A percentile compares a stretch with the other conserved stretches of the same genome.
Evolutionary conservation across 2,329 filamentous ascomycete genomes (phyloP).

Genomic region (Penicillium sp.): DNA sequence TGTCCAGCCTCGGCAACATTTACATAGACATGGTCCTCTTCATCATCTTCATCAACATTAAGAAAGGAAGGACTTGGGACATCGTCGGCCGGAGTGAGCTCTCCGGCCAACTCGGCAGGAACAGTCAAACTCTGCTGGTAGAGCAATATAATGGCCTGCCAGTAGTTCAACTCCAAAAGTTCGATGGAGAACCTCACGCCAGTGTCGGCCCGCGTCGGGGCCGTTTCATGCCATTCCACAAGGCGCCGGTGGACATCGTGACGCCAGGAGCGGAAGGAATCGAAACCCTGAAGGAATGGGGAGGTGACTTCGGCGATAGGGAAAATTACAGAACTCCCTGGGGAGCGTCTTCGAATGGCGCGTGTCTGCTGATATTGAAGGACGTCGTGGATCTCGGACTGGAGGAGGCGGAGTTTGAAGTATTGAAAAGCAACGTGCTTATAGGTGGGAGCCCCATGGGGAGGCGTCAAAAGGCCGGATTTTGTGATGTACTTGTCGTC

Average conservation of each 20-base stretch:
- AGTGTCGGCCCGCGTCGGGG: conserved; percentile 71
- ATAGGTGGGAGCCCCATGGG: conserved; percentile 68
- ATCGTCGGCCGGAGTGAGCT: conserved; percentile 59
- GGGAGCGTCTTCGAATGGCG: conserved; percentile 62
- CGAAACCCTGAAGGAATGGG: conserved; percentile 77
- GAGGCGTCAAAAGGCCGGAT: conserved; percentile 63
- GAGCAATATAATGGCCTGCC: conserved; percentile 94
- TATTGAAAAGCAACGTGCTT: conserved; percentile 91
- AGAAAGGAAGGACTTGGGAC: conserved; percentile 53
- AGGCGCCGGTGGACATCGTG: conserved; percentile 79
- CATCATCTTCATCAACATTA: conserved; percentile 49
- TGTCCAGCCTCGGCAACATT: conserved; percentile 95
- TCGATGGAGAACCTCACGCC: conserved; percentile 86
- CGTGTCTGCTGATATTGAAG: conserved; percentile 88
- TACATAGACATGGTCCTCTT: conserved; percentile 86
- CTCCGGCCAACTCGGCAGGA: conserved; percentile 75
- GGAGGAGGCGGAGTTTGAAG: conserved; percentile 78
- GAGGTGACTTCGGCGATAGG: conserved; percentile 77
- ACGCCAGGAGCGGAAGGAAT: conserved; percentile 83
- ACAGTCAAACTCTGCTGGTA: conserved; percentile 88
- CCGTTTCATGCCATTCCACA: conserved; percentile 78
- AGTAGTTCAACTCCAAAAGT: conserved; percentile 93
- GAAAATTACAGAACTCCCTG: conserved; percentile 62
- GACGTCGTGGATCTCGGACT: conserved; percentile 93
- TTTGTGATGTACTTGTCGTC: conserved; percentile 86